A percentile compares a stretch with the other conserved stretches of the same genome.
Conservation (phyloP, 805 yeast species). For the Metschnikowia sp. region DNA sequence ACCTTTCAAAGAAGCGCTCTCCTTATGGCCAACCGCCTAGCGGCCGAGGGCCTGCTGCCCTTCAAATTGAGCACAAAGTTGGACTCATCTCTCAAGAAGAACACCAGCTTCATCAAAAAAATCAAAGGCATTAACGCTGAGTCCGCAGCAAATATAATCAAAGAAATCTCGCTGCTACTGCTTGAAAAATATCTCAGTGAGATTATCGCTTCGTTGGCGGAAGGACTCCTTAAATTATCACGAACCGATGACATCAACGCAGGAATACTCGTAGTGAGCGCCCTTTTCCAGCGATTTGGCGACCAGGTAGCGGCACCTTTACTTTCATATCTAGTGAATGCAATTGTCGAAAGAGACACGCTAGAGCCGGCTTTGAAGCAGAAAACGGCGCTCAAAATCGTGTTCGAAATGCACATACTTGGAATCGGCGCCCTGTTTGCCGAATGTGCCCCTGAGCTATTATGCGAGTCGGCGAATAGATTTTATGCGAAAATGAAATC, state of each 20-base stretch:
- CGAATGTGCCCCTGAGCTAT: conserved; percentile 13
- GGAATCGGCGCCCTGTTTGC: conserved; percentile 11
- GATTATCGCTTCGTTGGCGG: conserved; percentile 57
- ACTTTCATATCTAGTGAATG: conserved; percentile 12
- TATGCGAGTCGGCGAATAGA: conserved; percentile 8
- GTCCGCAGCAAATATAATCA: conserved; percentile 42
- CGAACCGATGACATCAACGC: conserved; percentile 59
- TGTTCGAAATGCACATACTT: conserved; percentile 13
- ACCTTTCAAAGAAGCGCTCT: neutral
- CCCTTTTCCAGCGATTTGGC: conserved; percentile 73
- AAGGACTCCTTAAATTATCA: conserved; percentile 52
- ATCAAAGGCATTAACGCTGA: conserved; percentile 57
- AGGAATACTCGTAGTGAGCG: conserved; percentile 63
- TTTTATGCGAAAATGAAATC: conserved; percentile 4
- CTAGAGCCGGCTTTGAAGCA: conserved; percentile 7
- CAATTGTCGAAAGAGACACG: conserved; percentile 2
- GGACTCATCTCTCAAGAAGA: conserved; percentile 79
- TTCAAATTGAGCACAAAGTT: conserved; percentile 30
- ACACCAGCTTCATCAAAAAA: conserved; percentile 74
- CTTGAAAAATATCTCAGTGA: conserved; percentile 76
- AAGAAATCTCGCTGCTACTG: conserved; percentile 60
- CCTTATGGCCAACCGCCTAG: conserved; percentile 19
- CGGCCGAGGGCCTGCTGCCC: conserved; percentile 50
- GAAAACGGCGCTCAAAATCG: conserved; percentile 9
- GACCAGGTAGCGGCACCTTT: conserved; percentile 11